Evolutionary conservation across 495 filamentous ascomycete genomes (phyloP).

Genomic region (Penicillium dipodomyicola): DNA sequence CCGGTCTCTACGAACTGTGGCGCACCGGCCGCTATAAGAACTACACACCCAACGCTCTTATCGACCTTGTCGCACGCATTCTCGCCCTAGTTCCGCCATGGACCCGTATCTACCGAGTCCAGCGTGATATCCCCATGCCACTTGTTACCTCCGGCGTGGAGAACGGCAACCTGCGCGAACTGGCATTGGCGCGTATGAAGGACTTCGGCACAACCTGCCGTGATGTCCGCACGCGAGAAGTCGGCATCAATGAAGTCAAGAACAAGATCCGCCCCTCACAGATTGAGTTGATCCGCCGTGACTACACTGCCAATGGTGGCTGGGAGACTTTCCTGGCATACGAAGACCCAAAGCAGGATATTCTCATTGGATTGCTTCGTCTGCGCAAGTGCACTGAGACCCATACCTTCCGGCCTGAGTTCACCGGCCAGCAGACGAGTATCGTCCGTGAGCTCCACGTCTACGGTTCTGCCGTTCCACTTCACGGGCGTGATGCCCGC

Average conservation of each 20-base stretch:
- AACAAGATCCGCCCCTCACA: constrained; percentile 96
- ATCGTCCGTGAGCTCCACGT: constrained; percentile 94
- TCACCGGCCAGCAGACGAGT: constrained; percentile 81
- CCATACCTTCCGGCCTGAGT: constrained; percentile 87
- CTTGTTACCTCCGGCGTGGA: constrained; percentile 95
- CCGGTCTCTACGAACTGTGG: constrained; percentile 96
- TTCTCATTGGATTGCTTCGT: constrained; percentile 87
- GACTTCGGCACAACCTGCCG: constrained; percentile 97
- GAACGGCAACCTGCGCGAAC: constrained; percentile 93
- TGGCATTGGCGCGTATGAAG: constrained; percentile 93
- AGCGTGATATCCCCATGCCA: constrained; percentile 98
- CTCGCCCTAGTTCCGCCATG: constrained; percentile 92
- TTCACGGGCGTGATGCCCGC: constrained; percentile 86
- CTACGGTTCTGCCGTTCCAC: constrained; percentile 91
- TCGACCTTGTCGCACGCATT: constrained; percentile 93
- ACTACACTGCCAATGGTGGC: constrained; percentile 91
- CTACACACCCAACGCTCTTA: constrained; percentile 93
- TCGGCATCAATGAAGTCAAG: constrained; percentile 98
- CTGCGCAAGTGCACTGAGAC: constrained; percentile 85
- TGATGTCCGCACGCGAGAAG: constrained; percentile 95
- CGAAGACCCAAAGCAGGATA: constrained; percentile 98
- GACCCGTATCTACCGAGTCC: constrained; percentile 98
- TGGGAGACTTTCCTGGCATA: constrained; percentile 99
- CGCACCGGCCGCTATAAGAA: constrained; percentile 96
- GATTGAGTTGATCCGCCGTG: constrained; percentile 92